Conservation (phyloP, 495 filamentous ascomycete species). For the Tuber aestivum region DNA sequence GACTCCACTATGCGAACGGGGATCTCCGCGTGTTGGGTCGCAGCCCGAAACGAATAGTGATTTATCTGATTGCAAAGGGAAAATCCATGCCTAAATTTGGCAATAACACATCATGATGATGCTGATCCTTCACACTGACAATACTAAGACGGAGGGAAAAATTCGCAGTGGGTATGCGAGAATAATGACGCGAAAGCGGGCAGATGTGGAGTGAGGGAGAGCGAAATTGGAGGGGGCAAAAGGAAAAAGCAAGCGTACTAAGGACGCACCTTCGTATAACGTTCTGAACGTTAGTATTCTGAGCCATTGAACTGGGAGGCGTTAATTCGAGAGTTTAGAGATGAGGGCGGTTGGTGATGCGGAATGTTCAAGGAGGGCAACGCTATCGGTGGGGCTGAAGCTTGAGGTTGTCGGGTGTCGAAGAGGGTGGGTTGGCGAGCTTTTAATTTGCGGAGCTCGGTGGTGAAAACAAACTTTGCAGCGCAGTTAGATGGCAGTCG, state of each 20-base stretch:
- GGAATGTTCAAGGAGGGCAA: slow-evolving; percentile 16
- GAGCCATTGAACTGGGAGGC: slow-evolving; percentile 49
- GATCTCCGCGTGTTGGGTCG: slow-evolving; percentile 14
- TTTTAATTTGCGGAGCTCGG: slow-evolving; percentile 20
- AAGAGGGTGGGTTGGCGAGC: slow-evolving; percentile 14
- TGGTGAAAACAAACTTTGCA: slow-evolving; percentile 15
- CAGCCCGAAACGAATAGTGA: slow-evolving; percentile 16
- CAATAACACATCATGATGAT: slow-evolving; percentile 32
- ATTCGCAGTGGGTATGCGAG: slow-evolving; percentile 10
- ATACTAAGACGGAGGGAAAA: slow-evolving; percentile 24
- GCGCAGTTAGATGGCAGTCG: neutral
- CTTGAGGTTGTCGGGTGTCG: slow-evolving; percentile 6
- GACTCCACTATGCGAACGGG: slow-evolving; percentile 7
- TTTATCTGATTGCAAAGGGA: slow-evolving; percentile 8
- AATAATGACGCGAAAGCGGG: slow-evolving; percentile 16
- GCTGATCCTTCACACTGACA: slow-evolving; percentile 22
- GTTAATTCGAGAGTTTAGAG: slow-evolving; percentile 9
- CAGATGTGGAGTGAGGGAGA: slow-evolving; percentile 6
- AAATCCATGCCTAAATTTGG: slow-evolving; percentile 28
- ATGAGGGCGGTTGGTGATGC: slow-evolving; percentile 18
- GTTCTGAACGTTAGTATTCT: slow-evolving; percentile 56
- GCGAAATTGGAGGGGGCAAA: slow-evolving; percentile 6
- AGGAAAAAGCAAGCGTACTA: neutral
- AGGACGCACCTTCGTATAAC: slow-evolving; percentile 64
- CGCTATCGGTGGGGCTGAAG: slow-evolving; percentile 30